A percentile compares a stretch with the other conserved stretches of the same genome.
These are phyloP conservation scores for Fraxinus paxiana DNA, from an alignment of 305 asterid species.

Conservation along the genomic window DNA sequence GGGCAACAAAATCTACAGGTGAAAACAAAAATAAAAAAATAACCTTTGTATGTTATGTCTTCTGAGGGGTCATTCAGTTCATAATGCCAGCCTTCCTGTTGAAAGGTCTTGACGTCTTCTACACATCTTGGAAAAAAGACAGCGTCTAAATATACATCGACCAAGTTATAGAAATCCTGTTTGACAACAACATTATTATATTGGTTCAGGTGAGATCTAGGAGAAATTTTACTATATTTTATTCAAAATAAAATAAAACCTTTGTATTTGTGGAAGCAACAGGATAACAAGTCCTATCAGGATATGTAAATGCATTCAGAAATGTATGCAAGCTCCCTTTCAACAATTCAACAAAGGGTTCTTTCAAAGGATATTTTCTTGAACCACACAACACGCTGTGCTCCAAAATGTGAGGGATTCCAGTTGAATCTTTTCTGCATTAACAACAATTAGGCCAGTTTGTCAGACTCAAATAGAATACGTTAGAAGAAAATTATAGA, in stretches of 20 bases:
- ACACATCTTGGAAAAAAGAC: constrained; percentile 95
- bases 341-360: constrained; percentile 89
- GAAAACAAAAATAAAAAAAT: not conserved
- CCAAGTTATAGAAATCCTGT: constrained; percentile 98
- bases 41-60: constrained; percentile 91
- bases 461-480: not conserved
- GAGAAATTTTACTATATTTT: not conserved
- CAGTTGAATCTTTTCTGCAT: constrained; percentile 93
- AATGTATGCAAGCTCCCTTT: constrained; percentile 95
- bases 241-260: constrained; percentile 39
- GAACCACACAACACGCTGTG: constrained; percentile 98
- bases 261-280: constrained; percentile 93
- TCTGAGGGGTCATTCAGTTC: constrained; percentile 94
- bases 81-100: constrained; percentile 99
- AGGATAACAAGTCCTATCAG: constrained; percentile 97
- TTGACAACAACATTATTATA: constrained; percentile 17
- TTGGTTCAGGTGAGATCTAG: constrained; percentile 21
- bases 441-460: constrained; percentile 20
- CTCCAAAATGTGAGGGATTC: constrained; percentile 96
- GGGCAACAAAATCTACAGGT: not conserved
- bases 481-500: not conserved
- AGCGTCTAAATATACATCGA: constrained; percentile 96
- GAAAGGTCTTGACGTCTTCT: constrained; percentile 85
- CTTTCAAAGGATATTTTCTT: constrained; percentile 91
- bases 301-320: constrained; percentile 96